Evolutionary conservation across 1,284 basidiomycete genomes (phyloP), one percentile per base, ranked within the genome.

Genomic region (Ustilago xerochloae): DNA sequence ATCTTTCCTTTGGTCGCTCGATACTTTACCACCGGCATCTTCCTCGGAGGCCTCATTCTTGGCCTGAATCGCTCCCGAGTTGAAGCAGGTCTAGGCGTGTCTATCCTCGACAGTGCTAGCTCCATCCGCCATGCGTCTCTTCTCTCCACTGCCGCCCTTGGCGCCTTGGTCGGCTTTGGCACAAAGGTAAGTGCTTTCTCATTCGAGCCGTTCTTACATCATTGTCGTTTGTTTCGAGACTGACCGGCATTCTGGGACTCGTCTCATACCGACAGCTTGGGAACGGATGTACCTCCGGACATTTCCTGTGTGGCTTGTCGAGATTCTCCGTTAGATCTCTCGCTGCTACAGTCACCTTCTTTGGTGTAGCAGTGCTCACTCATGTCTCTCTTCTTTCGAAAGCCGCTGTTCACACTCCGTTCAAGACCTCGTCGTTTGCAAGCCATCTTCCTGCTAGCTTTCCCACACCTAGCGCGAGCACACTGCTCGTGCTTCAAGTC

Each of bases 261-360:
- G n/a, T n/a, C n/a, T n/a, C n/a, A n/a, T n/a, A 7, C 12, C 13
- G 0, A 24, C 60, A 82, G 80, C 68, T 83, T 29, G 82, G 79
- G 7, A 64, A 63, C 10, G 83, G 80, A 9, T 84, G 81, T 63
- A 83, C 81, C 15, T 76, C 70, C 9, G 81, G 81, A 4, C 83
- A 84, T 57, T 83, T 84, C 56, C 77, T 84, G 10, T 78, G 81
- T 28, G 83, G 83, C 1, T 63, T 84, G 35, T 78, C 80, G 5
- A 75, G 81, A 22, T 41, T 82, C 20, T 80, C 78, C n/a, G 28
- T 64, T 6, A 69, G 83, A 13, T 80, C 81, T 10, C 20, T 84
- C 22, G 70, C 67, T 4, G 81, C 81, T 24, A 80, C 80, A 29
- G 60, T 70, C 10, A 79, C 76, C 16, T 84, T 83, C 63, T 84